Conservation (phyloP, 140 eudicot genomes). For the Erigeron philadelphicus region DNA sequence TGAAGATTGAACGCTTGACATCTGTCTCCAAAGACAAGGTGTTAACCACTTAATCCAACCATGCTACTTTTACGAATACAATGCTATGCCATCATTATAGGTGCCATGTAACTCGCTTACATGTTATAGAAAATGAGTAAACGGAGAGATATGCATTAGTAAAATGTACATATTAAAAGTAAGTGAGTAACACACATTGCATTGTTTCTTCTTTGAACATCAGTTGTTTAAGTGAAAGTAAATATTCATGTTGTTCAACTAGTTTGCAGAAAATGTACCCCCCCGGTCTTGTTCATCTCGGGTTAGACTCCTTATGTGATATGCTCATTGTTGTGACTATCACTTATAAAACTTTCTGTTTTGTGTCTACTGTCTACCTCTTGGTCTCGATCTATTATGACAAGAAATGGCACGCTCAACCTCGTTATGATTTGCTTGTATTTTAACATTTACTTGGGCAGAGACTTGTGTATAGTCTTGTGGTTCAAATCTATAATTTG, state of each 20-base stretch:
- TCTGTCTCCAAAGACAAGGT: no score
- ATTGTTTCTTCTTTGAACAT: no score
- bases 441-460: background rate
- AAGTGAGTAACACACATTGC: no score
- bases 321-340: background rate
- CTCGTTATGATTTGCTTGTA: background rate
- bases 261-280: background rate
- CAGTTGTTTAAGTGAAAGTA: no score
- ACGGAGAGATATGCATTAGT: no score
- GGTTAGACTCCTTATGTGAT: background rate
- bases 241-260: background rate
- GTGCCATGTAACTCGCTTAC: no score
- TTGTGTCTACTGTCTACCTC: background rate
- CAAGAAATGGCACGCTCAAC: background rate
- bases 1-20: no score
- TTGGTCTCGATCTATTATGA: background rate
- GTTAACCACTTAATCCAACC: no score
- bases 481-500: slow-evolving; percentile 17
- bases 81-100: no score
- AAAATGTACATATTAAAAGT: no score
- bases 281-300: background rate
- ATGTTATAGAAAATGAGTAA: no score
- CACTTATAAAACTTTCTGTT: background rate
- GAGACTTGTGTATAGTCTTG: background rate
- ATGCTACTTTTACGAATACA: no score